Conservation (phyloP, 2,329 filamentous ascomycete genomes). For the Colletotrichum tropicicola region DNA sequence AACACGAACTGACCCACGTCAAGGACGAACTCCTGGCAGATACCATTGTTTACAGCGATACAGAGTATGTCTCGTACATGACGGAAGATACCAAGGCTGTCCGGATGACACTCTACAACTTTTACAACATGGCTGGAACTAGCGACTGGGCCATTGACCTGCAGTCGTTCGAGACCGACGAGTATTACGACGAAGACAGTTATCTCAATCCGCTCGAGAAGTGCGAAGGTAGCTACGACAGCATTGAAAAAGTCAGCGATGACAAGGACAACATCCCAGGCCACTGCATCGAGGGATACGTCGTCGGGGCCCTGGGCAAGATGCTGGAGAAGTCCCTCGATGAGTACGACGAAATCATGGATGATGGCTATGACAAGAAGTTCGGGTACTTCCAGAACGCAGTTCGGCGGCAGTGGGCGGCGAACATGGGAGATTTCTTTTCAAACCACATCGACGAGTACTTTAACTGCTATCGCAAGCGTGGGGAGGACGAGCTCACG, state of each 20-base stretch:
- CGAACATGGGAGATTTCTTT: conserved; percentile 25
- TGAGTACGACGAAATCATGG: conserved; percentile 23
- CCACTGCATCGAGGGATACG: conserved; percentile 4
- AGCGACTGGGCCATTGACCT: conserved; percentile 37
- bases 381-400: conserved; percentile 21
- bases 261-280: background rate
- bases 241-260: too few species aligned
- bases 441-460: conserved; percentile 21
- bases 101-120: conserved; percentile 29
- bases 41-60: conserved; percentile 33
- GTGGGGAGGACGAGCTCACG: too few species aligned
- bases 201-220: background rate
- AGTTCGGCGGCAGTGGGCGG: background rate
- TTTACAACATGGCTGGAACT: conserved; percentile 39
- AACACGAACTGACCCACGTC: background rate
- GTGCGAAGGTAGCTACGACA: background rate
- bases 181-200: background rate
- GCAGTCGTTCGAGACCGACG: background rate
- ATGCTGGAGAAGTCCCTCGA: conserved; percentile 9
- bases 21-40: conserved; percentile 35
- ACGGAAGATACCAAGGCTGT: conserved; percentile 33
- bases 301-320: conserved; percentile 1
- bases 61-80: conserved; percentile 38
- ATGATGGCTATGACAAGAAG: conserved; percentile 30
- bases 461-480: conserved; percentile 21